Evolutionary conservation across 2,329 filamentous ascomycete genomes (phyloP), one percentile per base, ranked within the genome.

Genomic region (Colletotrichum cuscutae): DNA sequence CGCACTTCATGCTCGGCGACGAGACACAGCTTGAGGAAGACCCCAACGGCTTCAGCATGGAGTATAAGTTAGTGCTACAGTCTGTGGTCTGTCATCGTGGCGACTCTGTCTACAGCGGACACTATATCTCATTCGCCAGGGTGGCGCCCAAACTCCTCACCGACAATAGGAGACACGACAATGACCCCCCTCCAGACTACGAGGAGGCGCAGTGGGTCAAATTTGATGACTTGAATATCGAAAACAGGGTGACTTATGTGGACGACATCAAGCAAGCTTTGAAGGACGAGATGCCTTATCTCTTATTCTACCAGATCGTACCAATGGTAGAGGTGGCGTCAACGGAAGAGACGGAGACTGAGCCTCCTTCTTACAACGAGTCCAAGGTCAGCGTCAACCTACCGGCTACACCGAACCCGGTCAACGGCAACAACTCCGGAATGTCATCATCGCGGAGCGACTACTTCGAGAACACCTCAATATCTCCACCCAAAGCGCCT

Each of bases 251-350:
- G 3, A 88, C 87, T 0, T 88, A 93, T 67, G 91, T 98, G 61
- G 90, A 97, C 77, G 93, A 98, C 75, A 90, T 92, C 77, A 92
- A 94, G 74, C 84, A 92, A 76, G 92, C 94, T 0, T 84, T 98
- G 62, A 92, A 90, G 76, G 89, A 93, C n/a, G 95, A 98, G 81
- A 97, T 95, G 81, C 96, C 97, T 0, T 98, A 98, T 80, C 88
- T 98, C 7, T 86, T 99, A 0, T 98, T 98, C 82, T 99, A 98
- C 79, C 96, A 98, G 81, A 94, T 98, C 53, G 89, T 97, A 35
- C 95, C 96, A 0, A 95, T 97, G 78, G 90, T 94, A 35, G 93
- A 95, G 68, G 89, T 93, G 8, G 84, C 86, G 1, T 87, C 87
- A 5, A 84, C 85, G 0, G 86, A 87, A 7, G 82, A 82, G 57